These are phyloP conservation scores for Pistacia integerrima DNA, from an alignment of 345 rosid genomes.

Conservation along the genomic window DNA sequence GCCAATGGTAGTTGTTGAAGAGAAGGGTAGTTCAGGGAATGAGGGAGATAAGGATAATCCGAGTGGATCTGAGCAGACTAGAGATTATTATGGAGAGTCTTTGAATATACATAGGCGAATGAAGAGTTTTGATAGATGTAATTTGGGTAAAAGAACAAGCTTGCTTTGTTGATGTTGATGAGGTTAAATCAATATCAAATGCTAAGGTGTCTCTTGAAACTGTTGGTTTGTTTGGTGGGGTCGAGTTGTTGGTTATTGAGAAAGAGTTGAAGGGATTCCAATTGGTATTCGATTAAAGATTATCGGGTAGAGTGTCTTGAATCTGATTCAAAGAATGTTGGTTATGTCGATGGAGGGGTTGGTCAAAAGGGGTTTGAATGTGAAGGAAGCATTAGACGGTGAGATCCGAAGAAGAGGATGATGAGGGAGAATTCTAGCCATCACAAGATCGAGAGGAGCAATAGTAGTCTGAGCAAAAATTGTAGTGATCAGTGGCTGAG, in stretches of 20 bases:
- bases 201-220: constrained; percentile 75
- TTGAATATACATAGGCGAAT: constrained; percentile 47
- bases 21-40: constrained; percentile 44
- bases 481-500: no score
- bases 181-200: constrained; percentile 56
- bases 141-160: constrained; percentile 46
- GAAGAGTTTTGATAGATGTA: constrained; percentile 71
- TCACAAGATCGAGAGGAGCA: no score
- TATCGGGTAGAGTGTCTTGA: constrained; percentile 33
- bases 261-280: constrained; percentile 57
- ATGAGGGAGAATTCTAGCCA: no score
- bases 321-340: constrained; percentile 49
- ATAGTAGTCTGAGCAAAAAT: no score
- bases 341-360: constrained; percentile 42
- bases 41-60: constrained; percentile 47
- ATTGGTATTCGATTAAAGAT: constrained; percentile 54
- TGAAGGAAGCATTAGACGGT: no score
- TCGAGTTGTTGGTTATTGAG: constrained; percentile 57
- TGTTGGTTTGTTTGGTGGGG: constrained; percentile 57
- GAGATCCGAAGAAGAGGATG: no score
- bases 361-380: constrained; percentile 28
- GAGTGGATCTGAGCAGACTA: constrained; percentile 83
- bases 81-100: constrained; percentile 68
- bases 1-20: constrained; percentile 52
- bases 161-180: constrained; percentile 65